Base-by-base conservation (phyloP, 768 basidiomycete species). In the Gloeostereum incarnatum region DNA sequence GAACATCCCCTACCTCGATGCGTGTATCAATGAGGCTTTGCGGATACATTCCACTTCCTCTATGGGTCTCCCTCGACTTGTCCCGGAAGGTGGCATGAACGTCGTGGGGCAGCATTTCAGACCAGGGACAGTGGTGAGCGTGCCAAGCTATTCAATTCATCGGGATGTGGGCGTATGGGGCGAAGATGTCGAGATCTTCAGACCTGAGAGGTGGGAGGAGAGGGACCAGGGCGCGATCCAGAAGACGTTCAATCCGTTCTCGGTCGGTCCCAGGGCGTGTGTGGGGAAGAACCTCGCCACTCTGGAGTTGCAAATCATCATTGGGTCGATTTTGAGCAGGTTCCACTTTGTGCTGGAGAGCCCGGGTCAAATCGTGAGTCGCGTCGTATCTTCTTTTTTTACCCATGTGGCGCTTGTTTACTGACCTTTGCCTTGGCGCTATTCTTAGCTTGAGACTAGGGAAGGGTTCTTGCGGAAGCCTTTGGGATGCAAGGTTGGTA, bases 401-500 rank as follows among this genome's bases (percentile, higher is more conserved):
- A 43, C 20, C 33, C 47, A 17, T n/a, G 18, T 13, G 41, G 3
- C 38, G 29, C 35, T 34, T 9, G 18, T 13, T 31, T 51, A n/a
- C 43, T 46, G 25, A 39, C 49, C 10, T 40, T 36, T 22, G 23
- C 30, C 22, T 22, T 23, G 23, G 36, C 4, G 20, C 4, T 31
- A 26, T 36, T 30, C 36, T 8, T 49, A 88, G 80, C 60, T 92
- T 38, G 66, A 74, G 25, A 88, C 81, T 1, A 64, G 75, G 11
- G 90, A 94, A 61, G 91, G 91, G 2, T 93, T 94, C 63, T 62
- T 93, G 44, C 67, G 90, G 47, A 93, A 92, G 63, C 89, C 89
- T 0, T 57, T 84, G 21, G 63, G 59, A 14, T 90, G 87, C 51
- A 61, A 54, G 38, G 78, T 91, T 31, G 85, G 87, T 17, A 71